Conservation (phyloP, 2,329 filamentous ascomycete species). For the Balansia obtecta region DNA sequence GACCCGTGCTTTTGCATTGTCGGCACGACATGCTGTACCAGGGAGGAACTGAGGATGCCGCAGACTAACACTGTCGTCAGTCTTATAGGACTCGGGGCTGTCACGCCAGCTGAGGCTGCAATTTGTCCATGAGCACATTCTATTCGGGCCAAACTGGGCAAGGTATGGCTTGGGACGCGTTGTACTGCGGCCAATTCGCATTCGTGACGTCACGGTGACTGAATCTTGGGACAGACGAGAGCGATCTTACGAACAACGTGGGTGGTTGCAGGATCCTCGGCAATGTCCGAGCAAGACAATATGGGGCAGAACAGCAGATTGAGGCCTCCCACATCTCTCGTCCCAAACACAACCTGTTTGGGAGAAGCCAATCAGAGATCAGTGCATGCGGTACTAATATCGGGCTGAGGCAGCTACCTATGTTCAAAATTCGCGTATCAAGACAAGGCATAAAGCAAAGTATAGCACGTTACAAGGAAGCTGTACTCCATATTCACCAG, state of each 20-base stretch:
- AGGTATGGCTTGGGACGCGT: slow-evolving; percentile 20
- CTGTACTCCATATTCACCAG: too few relatives aligned
- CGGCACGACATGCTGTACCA: slow-evolving; percentile 58
- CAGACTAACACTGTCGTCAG: slow-evolving; percentile 30
- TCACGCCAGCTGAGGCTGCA: slow-evolving; percentile 38
- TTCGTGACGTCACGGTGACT: slow-evolving; percentile 30
- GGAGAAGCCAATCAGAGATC: too few relatives aligned
- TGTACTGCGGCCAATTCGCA: slow-evolving; percentile 19
- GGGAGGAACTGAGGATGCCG: slow-evolving; percentile 39
- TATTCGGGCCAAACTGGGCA: slow-evolving; percentile 26
- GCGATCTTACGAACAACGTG: slow-evolving; percentile 13
- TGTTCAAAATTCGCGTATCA: too few relatives aligned
- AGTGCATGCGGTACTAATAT: too few relatives aligned
- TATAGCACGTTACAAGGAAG: too few relatives aligned
- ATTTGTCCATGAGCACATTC: slow-evolving; percentile 85
- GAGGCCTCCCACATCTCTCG: too few relatives aligned
- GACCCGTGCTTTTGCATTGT: slow-evolving; percentile 33
- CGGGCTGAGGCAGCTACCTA: too few relatives aligned
- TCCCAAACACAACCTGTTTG: too few relatives aligned
- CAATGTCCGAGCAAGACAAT: slow-evolving; percentile 32
- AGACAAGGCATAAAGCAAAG: too few relatives aligned
- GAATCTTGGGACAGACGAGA: slow-evolving; percentile 21
- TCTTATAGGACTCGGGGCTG: slow-evolving; percentile 30
- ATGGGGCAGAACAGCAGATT: too few relatives aligned
- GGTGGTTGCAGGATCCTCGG: slow-evolving; percentile 15